Evolutionary conservation across 2,329 filamentous ascomycete genomes (phyloP).

Genomic region (Xylariales sp.): DNA sequence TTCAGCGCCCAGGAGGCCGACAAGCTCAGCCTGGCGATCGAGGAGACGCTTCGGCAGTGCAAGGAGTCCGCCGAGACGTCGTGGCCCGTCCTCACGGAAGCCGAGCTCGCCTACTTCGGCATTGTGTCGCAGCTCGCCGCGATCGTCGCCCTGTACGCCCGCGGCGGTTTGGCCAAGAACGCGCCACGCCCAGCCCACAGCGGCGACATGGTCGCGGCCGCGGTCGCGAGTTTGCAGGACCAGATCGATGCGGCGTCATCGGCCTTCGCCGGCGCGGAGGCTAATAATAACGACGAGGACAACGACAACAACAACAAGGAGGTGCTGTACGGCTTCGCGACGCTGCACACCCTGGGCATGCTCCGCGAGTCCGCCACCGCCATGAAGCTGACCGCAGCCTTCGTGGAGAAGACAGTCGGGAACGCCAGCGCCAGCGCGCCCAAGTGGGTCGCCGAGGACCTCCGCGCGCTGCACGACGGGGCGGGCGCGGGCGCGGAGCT

Average conservation of each 20-base stretch:
- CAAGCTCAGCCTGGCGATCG: background rate
- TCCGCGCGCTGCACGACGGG: conserved; percentile 23
- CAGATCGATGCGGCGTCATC: conserved; percentile 15
- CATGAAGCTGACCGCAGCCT: conserved; percentile 24
- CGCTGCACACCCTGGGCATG: conserved; percentile 30
- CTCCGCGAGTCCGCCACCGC: conserved; percentile 31
- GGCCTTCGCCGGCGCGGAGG: conserved; percentile 10
- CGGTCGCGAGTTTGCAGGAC: conserved; percentile 7
- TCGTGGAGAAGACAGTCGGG: conserved; percentile 21
- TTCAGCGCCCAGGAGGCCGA: background rate
- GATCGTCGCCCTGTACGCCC: conserved; percentile 8
- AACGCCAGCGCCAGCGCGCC: conserved; percentile 25
- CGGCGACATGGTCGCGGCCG: conserved; percentile 6
- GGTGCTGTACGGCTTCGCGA: conserved; percentile 24
- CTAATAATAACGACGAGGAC: conserved; percentile 13
- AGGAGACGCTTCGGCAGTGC: background rate
- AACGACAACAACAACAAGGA: too few relatives aligned
- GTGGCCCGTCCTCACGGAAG: background rate
- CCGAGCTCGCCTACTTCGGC: conserved; percentile 6
- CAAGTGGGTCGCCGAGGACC: conserved; percentile 27
- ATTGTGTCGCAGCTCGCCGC: conserved; percentile 5
- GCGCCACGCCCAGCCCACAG: conserved; percentile 5
- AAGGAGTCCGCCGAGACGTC: too few relatives aligned
- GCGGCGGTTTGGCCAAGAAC: background rate
- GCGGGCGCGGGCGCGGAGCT: conserved; percentile 18